Evolutionary conservation across 371 early-diverging fungal genomes (phyloP), one percentile per base, ranked within the genome.

Genomic region (Mortierella sp.): DNA sequence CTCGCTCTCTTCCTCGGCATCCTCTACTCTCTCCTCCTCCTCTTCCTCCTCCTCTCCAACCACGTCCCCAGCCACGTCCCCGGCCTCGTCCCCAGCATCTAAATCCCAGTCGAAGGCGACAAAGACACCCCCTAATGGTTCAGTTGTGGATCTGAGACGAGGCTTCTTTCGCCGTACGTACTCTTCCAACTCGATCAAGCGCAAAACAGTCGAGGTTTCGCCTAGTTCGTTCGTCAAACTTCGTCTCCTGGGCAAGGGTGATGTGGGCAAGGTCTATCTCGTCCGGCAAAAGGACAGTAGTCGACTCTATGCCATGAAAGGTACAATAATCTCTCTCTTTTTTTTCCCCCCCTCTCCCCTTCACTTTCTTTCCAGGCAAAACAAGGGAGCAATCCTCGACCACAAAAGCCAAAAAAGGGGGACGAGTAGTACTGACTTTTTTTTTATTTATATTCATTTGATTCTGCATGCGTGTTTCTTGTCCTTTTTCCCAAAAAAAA

Each of bases 231-330:
- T 97, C 81, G 83, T 81, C 47, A 96, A 96, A 77, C 81, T 94
- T 47, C 87, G 91, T 67, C 81, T 98, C 75, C 85, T 98, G 50
- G 98, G 98, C 57, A 95, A 95, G 84, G 98, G 98, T 47, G 98
- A 96, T 81, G 98, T 98, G 25, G 98, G 98, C 43, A 95, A 94
- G 76, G 98, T 98, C 11, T 98, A 95, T 73, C 87, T 98, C 70
- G 98, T 97, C 59, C 91, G 89, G 57, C 93, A 95, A 82, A 96
- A 95, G 82, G 92, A 89, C 56, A 87, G 91, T 4, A 92, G 90
- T 67, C 90, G 91, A 81, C 87, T 96, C 25, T 97, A 90, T 76
- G 98, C 98, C 18, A 95, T 97, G 95, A 98, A 98, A 88, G 90
- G 90, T 89, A 85, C 15, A 50, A 15, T 19, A 5, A 26, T 57